Conservation (phyloP, 352 stramenopile genomes). For the Pythium sukuiense region DNA sequence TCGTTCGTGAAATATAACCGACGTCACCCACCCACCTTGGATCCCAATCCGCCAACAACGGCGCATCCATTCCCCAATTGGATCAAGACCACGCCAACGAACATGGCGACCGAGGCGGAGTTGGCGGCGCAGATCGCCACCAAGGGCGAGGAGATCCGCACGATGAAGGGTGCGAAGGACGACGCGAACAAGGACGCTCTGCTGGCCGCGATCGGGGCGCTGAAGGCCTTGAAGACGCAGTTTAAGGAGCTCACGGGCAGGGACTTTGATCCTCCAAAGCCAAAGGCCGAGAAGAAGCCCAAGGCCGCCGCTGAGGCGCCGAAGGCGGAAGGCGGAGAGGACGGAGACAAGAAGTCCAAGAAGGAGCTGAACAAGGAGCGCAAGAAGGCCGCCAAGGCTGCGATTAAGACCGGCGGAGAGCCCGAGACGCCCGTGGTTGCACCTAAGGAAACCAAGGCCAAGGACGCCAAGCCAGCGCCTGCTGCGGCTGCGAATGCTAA, state of each 20-base stretch:
- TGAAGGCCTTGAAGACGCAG: slow-evolving; percentile 74
- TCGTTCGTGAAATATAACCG: not conserved
- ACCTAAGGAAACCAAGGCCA: not conserved
- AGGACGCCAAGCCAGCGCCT: slow-evolving; percentile 2
- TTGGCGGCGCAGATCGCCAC: slow-evolving; percentile 60
- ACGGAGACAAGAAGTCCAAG: slow-evolving; percentile 78
- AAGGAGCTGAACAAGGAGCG: slow-evolving; percentile 89
- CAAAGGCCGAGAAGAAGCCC: slow-evolving; percentile 67
- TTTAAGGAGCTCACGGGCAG: slow-evolving; percentile 78
- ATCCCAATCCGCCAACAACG: slow-evolving; percentile 3
- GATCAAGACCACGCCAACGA: slow-evolving; percentile 8
- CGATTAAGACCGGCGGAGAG: slow-evolving; percentile 53
- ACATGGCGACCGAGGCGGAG: slow-evolving; percentile 45
- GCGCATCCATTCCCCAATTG: slow-evolving; percentile 8
- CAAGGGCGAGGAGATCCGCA: slow-evolving; percentile 72
- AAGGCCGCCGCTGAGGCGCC: slow-evolving; percentile 22
- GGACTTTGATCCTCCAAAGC: slow-evolving; percentile 66
- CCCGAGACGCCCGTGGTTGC: slow-evolving; percentile 19
- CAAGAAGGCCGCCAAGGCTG: slow-evolving; percentile 82
- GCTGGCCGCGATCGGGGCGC: slow-evolving; percentile 47
- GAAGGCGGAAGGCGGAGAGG: slow-evolving; percentile 23
- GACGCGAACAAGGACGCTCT: slow-evolving; percentile 46
- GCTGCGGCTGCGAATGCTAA: slow-evolving; percentile 3
- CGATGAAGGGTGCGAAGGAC: slow-evolving; percentile 65
- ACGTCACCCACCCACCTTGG: not conserved